Evolutionary conservation across 2,329 filamentous ascomycete species (phyloP), one percentile per base, ranked within the genome.

Genomic region (Endoconidiophora polonica): DNA sequence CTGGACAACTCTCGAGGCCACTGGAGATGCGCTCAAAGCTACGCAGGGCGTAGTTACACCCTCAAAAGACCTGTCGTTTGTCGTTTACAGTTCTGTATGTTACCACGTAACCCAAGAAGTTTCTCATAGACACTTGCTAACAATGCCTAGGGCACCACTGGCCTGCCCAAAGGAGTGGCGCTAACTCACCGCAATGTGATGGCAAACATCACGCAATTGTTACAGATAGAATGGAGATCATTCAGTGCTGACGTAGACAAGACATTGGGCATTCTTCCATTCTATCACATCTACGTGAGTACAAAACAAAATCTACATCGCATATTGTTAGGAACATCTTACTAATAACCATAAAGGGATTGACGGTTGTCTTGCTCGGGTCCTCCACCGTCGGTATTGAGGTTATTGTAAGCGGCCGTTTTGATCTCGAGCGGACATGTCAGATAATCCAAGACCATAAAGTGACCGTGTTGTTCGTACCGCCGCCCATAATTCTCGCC

Each of bases 111-210:
- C 9, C 5, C 39, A 18, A 18, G 22, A 6, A 12, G 2, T 14
- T 3, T 23, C 12, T n/a, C 12, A 5, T 33, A 7, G 14, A 20
- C 2, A 26, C 7, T 5, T 22, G 26, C 36, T 41, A 39, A 44
- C 29, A 26, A 5, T 24, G 12, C 16, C 26, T 51, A 66, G 61
- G 90, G 90, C 5, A 96, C 90, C 0, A 95, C 90, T 0, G 90
- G 90, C 2, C 68, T 87, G 46, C 88, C 90, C 0, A 96, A 96
- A 64, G 90, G 88, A 14, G 90, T 95, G 12, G 83, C 86, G 75
- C 70, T 95, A 29, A 83, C 78, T 5, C 90, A 96, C 64, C 64
- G 67, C 56, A 95, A 95, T 61, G 79, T 94, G 53, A 75, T 93
- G 9, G 68, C 85, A 53, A 94, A 94, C 62, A 61, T 79, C 5